Evolutionary conservation across 805 yeast species (phyloP), one percentile per base, ranked within the genome.

Genomic region (Phaffomyces antillensis): DNA sequence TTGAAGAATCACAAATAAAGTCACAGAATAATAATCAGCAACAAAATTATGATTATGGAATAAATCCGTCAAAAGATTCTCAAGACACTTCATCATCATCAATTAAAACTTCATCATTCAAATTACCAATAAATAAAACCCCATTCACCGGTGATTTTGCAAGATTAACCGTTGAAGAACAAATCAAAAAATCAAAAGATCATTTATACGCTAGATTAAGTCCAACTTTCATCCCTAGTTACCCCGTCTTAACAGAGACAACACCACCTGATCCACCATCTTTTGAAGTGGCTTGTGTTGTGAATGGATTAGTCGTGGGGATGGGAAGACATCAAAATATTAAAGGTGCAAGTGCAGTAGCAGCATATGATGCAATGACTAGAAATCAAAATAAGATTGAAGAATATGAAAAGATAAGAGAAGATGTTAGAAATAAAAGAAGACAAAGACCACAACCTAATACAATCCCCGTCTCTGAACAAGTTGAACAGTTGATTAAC

Each of bases 301-400:
- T 75, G 4, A 75, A 73, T 47, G 89, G 83, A 23, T 66, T 78
- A 10, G 69, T 70, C 7, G 54, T 89, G 20, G 96, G 95, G 1
- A 62, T 62, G 5, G 97, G 96, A 5, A 67, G 65, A 10, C 96
- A 83, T 13, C 13, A 36, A 15, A 80, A 75, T 48, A 66, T 70
- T 3, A 84, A 83, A 58, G 78, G 76, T 13, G 96, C 96, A 0
- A 90, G 95, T 1, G 62, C 77, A 17, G 66, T 79, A 43, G 96
- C 96, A 0, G 97, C 97, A 0, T 80, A 79, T 77, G 67, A 71
- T 45, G 95, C 90, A 0, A 65, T 90, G 34, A 61, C 65, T 15
- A 77, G 83, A 47, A 73, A 72, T 38, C 67, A 67, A 25, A 62
- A 63, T 0, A 42, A 71, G 24, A 62, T 83, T 36, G 81, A 77